phyloP scores from a whole-genome alignment of 345 rosid species.

The Brassica cretica region DNA sequence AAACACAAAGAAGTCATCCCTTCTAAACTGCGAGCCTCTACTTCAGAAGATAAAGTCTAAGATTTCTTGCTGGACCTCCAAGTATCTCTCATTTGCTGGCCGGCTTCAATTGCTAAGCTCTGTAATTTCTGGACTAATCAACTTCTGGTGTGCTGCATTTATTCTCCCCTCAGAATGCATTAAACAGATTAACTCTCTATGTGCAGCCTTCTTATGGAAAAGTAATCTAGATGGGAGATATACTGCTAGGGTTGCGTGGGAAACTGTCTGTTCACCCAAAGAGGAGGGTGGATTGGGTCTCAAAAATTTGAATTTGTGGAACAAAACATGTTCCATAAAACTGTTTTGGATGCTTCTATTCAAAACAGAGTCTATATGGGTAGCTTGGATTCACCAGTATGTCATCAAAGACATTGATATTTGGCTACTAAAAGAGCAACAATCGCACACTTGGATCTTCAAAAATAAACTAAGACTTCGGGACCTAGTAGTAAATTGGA shows the following conservation, averaged over 20 bases:
- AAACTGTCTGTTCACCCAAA: too few relatives aligned
- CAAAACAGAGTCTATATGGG: too few relatives aligned
- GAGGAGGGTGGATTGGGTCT: too few relatives aligned
- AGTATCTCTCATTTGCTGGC: background rate
- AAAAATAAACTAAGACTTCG: too few relatives aligned
- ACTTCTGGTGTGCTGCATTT: background rate
- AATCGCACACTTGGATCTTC: too few relatives aligned
- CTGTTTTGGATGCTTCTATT: too few relatives aligned
- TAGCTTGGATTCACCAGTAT: too few relatives aligned
- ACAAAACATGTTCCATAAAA: too few relatives aligned
- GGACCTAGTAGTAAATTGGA: too few relatives aligned
- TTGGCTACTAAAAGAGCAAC: too few relatives aligned
- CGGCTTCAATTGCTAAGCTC: background rate
- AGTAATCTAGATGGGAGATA: background rate
- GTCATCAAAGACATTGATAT: too few relatives aligned
- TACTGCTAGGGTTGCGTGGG: background rate
- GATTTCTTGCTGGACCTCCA: background rate
- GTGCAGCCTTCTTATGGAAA: background rate
- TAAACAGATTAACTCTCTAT: background rate
- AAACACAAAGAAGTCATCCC: background rate
- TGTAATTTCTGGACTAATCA: background rate
- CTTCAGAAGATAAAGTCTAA: background rate
- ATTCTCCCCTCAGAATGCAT: background rate
- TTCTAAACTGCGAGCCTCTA: background rate
- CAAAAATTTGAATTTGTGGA: too few relatives aligned